phyloP scores from a whole-genome alignment of 148 eudicot species.

The Chenopodium suecicum region DNA sequence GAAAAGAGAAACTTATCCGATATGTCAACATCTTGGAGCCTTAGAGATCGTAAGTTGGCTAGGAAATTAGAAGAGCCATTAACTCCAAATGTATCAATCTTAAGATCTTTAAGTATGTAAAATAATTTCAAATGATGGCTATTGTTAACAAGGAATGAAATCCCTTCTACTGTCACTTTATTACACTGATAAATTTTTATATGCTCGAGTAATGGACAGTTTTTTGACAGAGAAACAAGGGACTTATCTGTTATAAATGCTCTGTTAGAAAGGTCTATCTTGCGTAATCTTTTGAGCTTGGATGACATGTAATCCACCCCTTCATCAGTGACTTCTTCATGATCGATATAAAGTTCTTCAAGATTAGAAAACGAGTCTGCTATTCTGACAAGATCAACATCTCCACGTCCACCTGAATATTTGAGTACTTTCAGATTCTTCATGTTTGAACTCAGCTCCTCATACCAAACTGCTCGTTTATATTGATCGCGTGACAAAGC shows the following conservation, averaged over 20 bases:
- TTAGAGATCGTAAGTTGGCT: conserved; percentile 4
- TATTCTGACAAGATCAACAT: conserved; percentile 26
- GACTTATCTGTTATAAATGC: conserved; percentile 23
- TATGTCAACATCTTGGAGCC: neutral
- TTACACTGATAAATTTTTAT: neutral
- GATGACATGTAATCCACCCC: conserved; percentile 21
- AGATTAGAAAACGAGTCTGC: conserved; percentile 22
- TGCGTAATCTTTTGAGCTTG: conserved; percentile 21
- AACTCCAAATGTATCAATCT: neutral
- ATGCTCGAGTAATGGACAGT: conserved; percentile 17
- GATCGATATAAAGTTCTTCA: conserved; percentile 13
- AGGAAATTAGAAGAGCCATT: neutral
- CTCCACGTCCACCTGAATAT: conserved; percentile 19
- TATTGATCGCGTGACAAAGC: conserved; percentile 14
- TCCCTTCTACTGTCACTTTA: conserved; percentile 16
- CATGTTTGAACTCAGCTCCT: conserved; percentile 23
- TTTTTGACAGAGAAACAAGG: conserved; percentile 23
- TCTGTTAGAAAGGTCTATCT: conserved; percentile 17
- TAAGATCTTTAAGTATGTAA: neutral
- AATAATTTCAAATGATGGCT: conserved; percentile 19
- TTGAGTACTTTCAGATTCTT: conserved; percentile 24
- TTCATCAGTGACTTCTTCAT: conserved; percentile 17
- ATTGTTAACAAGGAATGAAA: conserved; percentile 23
- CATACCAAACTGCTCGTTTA: conserved; percentile 10
- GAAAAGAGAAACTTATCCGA: conserved; percentile 28